Conservation (phyloP, 805 yeast species). For the Pichia nakasei region DNA sequence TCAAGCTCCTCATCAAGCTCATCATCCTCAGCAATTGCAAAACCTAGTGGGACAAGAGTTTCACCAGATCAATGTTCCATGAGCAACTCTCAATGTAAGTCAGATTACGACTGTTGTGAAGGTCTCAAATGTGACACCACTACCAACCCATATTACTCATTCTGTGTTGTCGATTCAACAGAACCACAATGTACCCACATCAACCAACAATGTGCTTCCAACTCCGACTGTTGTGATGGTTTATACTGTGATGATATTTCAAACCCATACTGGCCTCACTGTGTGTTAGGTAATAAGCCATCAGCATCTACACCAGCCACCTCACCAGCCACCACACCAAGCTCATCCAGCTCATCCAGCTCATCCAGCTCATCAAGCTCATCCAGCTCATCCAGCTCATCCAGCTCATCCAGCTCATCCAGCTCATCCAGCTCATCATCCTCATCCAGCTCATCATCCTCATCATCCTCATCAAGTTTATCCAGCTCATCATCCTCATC, state of each 20-base stretch:
- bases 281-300: background rate
- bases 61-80: background rate
- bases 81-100: background rate
- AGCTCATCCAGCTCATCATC: background rate
- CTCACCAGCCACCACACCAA: background rate
- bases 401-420: background rate
- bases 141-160: background rate
- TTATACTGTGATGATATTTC: background rate
- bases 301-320: background rate
- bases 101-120: background rate
- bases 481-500: too few relatives aligned
- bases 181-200: background rate
- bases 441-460: too few relatives aligned
- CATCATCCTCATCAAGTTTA: too few relatives aligned
- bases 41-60: background rate
- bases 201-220: background rate
- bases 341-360: background rate
- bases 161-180: background rate
- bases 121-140: background rate
- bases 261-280: background rate
- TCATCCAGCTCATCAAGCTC: background rate
- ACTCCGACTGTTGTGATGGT: background rate
- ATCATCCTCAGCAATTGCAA: background rate
- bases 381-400: background rate
- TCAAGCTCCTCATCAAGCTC: background rate